Conservation (phyloP, 441 rosid species). For the Pelargonium myrrhifolium region DNA sequence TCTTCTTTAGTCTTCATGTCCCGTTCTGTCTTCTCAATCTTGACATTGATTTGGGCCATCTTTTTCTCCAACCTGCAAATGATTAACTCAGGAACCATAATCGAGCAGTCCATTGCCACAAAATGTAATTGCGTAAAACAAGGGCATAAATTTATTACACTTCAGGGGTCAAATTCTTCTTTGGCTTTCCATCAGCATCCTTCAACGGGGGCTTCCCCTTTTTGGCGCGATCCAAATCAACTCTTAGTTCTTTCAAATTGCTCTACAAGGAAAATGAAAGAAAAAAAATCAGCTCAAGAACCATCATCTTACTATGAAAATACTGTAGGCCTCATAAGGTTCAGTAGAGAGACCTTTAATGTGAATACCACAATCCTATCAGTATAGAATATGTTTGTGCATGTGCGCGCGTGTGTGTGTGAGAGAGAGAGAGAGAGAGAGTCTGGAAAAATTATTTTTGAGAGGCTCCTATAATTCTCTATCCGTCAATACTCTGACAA, state of each 20-base stretch:
- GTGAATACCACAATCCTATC: neutral
- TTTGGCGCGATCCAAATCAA: constrained; percentile 79
- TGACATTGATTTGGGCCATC: constrained; percentile 51
- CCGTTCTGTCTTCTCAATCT: constrained; percentile 83
- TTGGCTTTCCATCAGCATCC: constrained; percentile 84
- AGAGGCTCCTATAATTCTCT: too few species aligned
- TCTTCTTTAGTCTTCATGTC: constrained; percentile 85
- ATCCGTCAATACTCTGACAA: neutral
- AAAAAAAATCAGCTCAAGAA: constrained; percentile 15
- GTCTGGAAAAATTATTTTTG: too few species aligned
- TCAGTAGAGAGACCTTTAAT: neutral
- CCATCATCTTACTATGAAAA: neutral
- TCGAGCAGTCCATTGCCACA: neutral
- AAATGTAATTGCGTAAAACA: neutral
- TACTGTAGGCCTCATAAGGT: neutral
- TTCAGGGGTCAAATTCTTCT: constrained; percentile 79
- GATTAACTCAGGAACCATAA: constrained; percentile 8
- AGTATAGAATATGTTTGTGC: too few species aligned
- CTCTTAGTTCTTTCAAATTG: constrained; percentile 53
- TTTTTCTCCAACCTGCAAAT: constrained; percentile 65
- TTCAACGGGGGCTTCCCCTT: constrained; percentile 86
- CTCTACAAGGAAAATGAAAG: constrained; percentile 35
- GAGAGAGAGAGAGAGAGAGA: too few species aligned
- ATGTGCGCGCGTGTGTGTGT: too few species aligned
- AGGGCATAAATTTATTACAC: constrained; percentile 44